Base-by-base conservation (phyloP, 2,329 filamentous ascomycete genomes). In the Lachnellula suecica region DNA sequence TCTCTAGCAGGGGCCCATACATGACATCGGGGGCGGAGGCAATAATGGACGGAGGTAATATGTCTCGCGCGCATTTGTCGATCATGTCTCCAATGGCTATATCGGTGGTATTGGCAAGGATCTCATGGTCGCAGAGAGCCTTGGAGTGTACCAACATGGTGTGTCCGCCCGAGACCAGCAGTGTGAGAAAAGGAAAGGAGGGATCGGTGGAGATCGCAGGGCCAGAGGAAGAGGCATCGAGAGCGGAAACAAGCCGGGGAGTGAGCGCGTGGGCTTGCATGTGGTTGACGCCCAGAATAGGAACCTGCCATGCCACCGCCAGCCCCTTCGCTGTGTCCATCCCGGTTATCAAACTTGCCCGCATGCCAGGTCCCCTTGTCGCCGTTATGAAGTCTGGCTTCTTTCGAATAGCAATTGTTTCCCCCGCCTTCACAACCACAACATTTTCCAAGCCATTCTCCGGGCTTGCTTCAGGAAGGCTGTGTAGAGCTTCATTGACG, bases 231-330 rank as follows among this genome's bases (percentile, higher is more conserved):
- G 13, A 15, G 22, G 24, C 17, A 38, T 75, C 66, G 54, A 93
- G 70, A 4, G 88, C 88, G 27, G 76, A 72, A 4, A 87, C 85
- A 38, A 99, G 79, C 9, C 91, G 80, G 15, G 93, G 89, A 17
- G 94, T 97, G 57, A 99, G 74, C 17, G 94, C 88, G 70, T 99
- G 94, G 10, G 92, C 94, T 69, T 97, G 92, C 94, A 99, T 97
- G 70, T 99, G 94, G 69, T 99, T 89, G 1, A 97, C 89, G 1
- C 85, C 94, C 1, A 97, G 70, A 27, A 97, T 74, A 3, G 93
- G 92, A 34, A 91, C 79, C 58, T 84, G 79, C 89, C 89, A 96
- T 34, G 90, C 91, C 19, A 89, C 77, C 0, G 92, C 84, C 19
- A 97, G 78, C 0, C 91, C 94, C 71, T 97, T 97, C 17, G 91